Evolutionary conservation across 441 rosid species (phyloP), one percentile per base, ranked within the genome.

Genomic region (Eutrema salsugineum): DNA sequence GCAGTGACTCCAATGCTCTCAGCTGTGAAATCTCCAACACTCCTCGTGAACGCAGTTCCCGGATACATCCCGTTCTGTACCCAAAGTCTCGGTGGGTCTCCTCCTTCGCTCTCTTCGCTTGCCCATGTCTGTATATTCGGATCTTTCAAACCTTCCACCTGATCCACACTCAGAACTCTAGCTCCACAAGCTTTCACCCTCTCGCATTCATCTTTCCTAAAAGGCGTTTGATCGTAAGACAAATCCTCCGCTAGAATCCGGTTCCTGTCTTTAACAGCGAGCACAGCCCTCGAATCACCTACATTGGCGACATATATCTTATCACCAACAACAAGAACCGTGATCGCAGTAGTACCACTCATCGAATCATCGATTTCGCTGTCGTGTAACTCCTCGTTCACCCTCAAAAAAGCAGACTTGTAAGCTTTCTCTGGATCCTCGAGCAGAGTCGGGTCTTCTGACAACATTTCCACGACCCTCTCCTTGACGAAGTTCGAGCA

Each of bases 21-120:
- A 11, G 99, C 99, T 49, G 85, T 80, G 53, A 73, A 46, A 79
- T 95, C 99, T 55, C 98, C 99, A 28, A 95, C 82, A 68, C 99
- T 95, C 74, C 97, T 87, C 0, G 97, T 82, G 78, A 94, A 91
- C 4, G 99, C 99, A 0, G 99, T 88, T 53, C 97, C 99, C 0
- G 99, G 95, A 54, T 82, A 95, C 95, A 86, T 89, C 22, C 89
- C 99, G 39, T 95, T 83, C 67, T 85, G 96, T 54, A 95, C 92
- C 98, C 99, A 91, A 79, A 95, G 79, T 80, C 98, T 91, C 0
- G 99, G 98, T 57, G 99, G 99, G 80, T 93, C 97, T 30, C 84
- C 81, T 36, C 97, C 97, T 50, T 88, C 80, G 48, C 84, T 95
- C 82, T 93, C 98, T 81, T 95, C 99, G 71, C 82, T 83, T 0